phyloP scores from a whole-genome alignment of 2,329 filamentous ascomycete species.

The Alternaria ventricosa region DNA sequence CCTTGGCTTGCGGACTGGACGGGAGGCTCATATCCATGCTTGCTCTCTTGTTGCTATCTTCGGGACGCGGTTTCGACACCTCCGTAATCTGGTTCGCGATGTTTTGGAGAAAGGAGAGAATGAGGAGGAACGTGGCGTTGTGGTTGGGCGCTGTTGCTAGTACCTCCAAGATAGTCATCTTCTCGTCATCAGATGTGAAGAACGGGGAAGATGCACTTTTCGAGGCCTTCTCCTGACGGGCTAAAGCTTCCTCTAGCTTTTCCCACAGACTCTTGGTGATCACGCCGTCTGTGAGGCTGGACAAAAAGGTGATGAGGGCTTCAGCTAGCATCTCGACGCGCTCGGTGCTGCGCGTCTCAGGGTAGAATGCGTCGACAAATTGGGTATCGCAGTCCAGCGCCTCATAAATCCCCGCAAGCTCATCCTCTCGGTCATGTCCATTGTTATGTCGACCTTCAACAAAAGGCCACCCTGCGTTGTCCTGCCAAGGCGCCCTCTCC shows the following conservation, averaged over 20 bases:
- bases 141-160: slow-evolving; percentile 73
- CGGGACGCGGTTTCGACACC: slow-evolving; percentile 27
- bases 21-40: slow-evolving; percentile 34
- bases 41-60: slow-evolving; percentile 27
- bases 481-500: slow-evolving; percentile 60
- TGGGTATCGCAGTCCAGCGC: slow-evolving; percentile 75
- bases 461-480: slow-evolving; percentile 66
- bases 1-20: slow-evolving; percentile 44
- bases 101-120: slow-evolving; percentile 76
- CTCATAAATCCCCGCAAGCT: slow-evolving; percentile 58
- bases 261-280: slow-evolving; percentile 73
- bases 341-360: slow-evolving; percentile 67
- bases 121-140: slow-evolving; percentile 87
- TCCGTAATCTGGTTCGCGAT: slow-evolving; percentile 62
- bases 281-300: slow-evolving; percentile 78
- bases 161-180: slow-evolving; percentile 72
- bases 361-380: slow-evolving; percentile 64
- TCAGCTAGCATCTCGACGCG: slow-evolving; percentile 78
- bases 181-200: slow-evolving; percentile 59
- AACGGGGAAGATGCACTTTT: slow-evolving; percentile 44
- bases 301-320: slow-evolving; percentile 75
- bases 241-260: slow-evolving; percentile 36
- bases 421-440: slow-evolving; percentile 54
- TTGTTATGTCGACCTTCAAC: slow-evolving; percentile 44
- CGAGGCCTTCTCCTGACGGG: slow-evolving; percentile 47